Percentiles rank a stretch among this genome's conserved stretches.
Conservation (phyloP, 192 early-diverging fungal species). For the Borealophlyctis nickersoniae region DNA sequence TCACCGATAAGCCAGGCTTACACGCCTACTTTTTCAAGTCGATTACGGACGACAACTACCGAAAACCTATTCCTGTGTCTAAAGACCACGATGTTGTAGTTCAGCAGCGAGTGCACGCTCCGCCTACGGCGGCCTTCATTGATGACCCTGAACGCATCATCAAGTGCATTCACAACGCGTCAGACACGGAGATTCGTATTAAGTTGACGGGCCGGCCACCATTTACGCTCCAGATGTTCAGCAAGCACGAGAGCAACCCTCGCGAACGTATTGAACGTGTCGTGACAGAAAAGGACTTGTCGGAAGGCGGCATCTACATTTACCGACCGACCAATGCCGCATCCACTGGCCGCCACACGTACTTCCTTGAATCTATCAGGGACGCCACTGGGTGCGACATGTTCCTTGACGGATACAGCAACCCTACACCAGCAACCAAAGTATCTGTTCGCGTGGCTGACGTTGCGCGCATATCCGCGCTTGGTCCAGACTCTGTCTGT, state of each 20-base stretch:
- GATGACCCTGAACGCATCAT: slow-evolving; percentile 29
- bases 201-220: slow-evolving; percentile 38
- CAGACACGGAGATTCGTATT: slow-evolving; percentile 31
- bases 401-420: slow-evolving; percentile 4
- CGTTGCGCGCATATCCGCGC: slow-evolving; percentile 38
- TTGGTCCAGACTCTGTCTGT: slow-evolving; percentile 43
- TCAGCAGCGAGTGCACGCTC: slow-evolving; percentile 28
- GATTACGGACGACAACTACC: slow-evolving; percentile 47
- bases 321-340: slow-evolving; percentile 27
- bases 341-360: slow-evolving; percentile 38
- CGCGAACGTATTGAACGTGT: slow-evolving; percentile 22
- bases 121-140: slow-evolving; percentile 40
- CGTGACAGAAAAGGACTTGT: slow-evolving; percentile 12
- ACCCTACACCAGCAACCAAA: neutral
- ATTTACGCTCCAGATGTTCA: slow-evolving; percentile 35
- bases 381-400: slow-evolving; percentile 43
- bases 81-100: slow-evolving; percentile 2
- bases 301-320: slow-evolving; percentile 1
- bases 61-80: slow-evolving; percentile 2
- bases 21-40: slow-evolving; percentile 36
- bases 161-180: slow-evolving; percentile 37
- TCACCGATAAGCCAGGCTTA: slow-evolving; percentile 33
- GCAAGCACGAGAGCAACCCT: slow-evolving; percentile 42
- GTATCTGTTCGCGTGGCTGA: slow-evolving; percentile 43
- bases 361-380: slow-evolving; percentile 29